Base-by-base conservation (phyloP, 176 grass and related monocot species). In the Phragmites australis region DNA sequence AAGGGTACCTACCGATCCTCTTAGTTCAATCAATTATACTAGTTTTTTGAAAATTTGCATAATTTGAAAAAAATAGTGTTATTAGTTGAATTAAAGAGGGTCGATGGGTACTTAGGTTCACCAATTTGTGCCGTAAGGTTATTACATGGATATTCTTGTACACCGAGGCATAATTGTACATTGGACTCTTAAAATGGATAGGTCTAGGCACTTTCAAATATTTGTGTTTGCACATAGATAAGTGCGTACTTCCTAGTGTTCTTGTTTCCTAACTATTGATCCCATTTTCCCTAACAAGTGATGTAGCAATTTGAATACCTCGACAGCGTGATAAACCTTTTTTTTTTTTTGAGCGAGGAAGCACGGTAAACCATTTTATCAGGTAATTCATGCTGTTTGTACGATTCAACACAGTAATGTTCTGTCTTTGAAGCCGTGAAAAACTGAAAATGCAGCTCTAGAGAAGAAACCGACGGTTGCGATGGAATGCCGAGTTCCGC, bases 211-310 rank as follows among this genome's bases (percentile, higher is more conserved):
- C 9, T 30, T 6, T 8, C 9, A 39, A 25, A 15, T 21, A 69
- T 48, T 0, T 55, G 4, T 40, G 61, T 74, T 44, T 53, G 75
- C 56, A 72, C 75, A 81, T 81, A 62, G 12, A 14, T 47, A 13
- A 3, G 5, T 65, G n/a, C n/a, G 45, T 72, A 46, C 42, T 78
- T 11, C 17, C 26, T 29, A 47, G 6, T 48, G 6, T 52, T 58
- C 10, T 25, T 31, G 23, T 47, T 61, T 14, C 6, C 9, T 13
- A 34, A 32, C 6, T 29, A 65, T 65, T 65, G 21, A 10, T 32
- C 21, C 43, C 80, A 41, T 30, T 30, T n/a, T 6, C 26, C 21
- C 37, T 41, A 3, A 10, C 16, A 37, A 56, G 21, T 39, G 29
- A 66, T 32, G 3, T 13, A 23, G 59, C 6, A 48, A 17, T 17